Evolutionary conservation across 805 yeast genomes (phyloP).

Genomic region (Spathaspora hagerdaliae): DNA sequence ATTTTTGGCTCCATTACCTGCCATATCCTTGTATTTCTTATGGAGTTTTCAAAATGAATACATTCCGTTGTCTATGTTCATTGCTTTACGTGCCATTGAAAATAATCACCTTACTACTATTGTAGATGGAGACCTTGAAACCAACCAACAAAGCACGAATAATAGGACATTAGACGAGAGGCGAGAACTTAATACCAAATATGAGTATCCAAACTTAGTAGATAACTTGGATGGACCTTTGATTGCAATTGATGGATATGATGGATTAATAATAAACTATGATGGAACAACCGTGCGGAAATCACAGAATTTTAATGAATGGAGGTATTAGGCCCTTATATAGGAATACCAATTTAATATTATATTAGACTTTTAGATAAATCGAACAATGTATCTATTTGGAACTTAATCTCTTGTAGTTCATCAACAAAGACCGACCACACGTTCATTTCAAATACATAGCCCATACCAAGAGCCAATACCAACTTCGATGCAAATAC

Average conservation of each 20-base stretch:
- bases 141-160: not conserved
- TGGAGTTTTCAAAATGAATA: conserved; percentile 82
- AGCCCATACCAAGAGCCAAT: conserved; percentile 11
- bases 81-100: conserved; percentile 79
- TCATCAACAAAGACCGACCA: not conserved
- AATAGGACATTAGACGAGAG: conserved; percentile 68
- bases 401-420: not conserved
- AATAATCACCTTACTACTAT: conserved; percentile 19
- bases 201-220: conserved; percentile 72
- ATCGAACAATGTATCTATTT: not conserved
- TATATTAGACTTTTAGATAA: not conserved
- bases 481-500: conserved; percentile 10
- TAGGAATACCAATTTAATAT: not conserved
- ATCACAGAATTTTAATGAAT: conserved; percentile 5
- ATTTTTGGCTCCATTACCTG: conserved; percentile 70
- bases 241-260: conserved; percentile 59
- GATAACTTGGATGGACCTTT: conserved; percentile 81
- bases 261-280: conserved; percentile 23
- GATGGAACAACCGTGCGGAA: conserved; percentile 22
- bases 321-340: conserved; percentile 1
- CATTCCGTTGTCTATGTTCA: conserved; percentile 76
- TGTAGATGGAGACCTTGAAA: conserved; percentile 5
- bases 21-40: conserved; percentile 58
- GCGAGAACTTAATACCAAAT: conserved; percentile 66
- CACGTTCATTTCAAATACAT: conserved; percentile 9